A percentile compares a stretch with the other conserved stretches of the same genome.
Evolutionary conservation across 2,329 filamentous ascomycete species (phyloP).

Genomic region (Aspergillus sp.): DNA sequence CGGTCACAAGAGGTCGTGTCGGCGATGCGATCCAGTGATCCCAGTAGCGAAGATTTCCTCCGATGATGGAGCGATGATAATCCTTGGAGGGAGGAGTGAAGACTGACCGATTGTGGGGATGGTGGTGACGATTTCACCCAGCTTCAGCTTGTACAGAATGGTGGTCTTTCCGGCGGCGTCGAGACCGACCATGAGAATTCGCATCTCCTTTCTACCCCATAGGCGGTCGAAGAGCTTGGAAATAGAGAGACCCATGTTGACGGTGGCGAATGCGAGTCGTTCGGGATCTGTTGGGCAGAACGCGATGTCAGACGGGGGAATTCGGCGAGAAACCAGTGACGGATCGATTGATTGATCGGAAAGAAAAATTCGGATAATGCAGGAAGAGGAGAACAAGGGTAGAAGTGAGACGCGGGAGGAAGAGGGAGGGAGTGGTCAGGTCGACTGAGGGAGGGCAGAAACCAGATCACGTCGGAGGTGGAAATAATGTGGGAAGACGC

Average conservation of each 20-base stretch:
- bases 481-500: slow-evolving; percentile 8
- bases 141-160: slow-evolving; percentile 99
- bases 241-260: slow-evolving; percentile 94
- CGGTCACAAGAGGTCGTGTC: too few relatives aligned
- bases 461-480: slow-evolving; percentile 10
- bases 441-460: slow-evolving; percentile 3
- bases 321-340: too few relatives aligned
- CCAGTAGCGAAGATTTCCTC: too few relatives aligned
- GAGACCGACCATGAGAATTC: slow-evolving; percentile 99
- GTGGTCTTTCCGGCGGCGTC: slow-evolving; percentile 99
- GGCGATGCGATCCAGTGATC: too few relatives aligned
- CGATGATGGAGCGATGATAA: not conserved
- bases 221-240: slow-evolving; percentile 95
- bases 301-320: slow-evolving; percentile 17
- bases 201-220: slow-evolving; percentile 99
- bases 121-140: slow-evolving; percentile 96
- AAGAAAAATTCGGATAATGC: not conserved
- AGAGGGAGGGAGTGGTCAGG: slow-evolving; percentile 3
- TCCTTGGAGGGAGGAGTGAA: slow-evolving; percentile 3
- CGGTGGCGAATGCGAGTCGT: slow-evolving; percentile 32
- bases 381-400: slow-evolving; percentile 1
- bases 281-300: slow-evolving; percentile 14
- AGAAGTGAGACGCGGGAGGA: not conserved
- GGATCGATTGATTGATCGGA: too few relatives aligned
- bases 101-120: slow-evolving; percentile 93